phyloP scores from a whole-genome alignment of 495 filamentous ascomycete genomes.

The Talaromyces nanjingensis region DNA sequence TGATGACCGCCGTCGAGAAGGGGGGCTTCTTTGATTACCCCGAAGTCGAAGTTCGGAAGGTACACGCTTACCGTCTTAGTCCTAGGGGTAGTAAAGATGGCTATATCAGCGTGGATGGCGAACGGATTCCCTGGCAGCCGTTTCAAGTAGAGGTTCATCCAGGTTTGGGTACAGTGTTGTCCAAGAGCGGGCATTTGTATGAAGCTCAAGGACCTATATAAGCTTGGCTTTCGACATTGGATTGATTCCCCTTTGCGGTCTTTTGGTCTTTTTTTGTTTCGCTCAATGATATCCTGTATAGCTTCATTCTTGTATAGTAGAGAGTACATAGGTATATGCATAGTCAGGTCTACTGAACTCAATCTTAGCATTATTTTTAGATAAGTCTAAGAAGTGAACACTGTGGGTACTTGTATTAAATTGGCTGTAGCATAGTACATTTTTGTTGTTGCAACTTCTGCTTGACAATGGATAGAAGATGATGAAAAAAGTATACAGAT shows the following conservation, averaged over 20 bases:
- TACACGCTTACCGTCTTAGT: constrained; percentile 73
- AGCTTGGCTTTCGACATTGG: neutral
- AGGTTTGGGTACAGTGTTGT: constrained; percentile 77
- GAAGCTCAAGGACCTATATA: constrained; percentile 56
- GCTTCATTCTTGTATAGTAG: constrained; percentile 7
- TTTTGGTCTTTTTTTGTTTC: neutral
- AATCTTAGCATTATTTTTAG: neutral
- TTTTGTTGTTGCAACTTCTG: neutral
- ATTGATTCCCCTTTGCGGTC: neutral
- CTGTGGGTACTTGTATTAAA: neutral
- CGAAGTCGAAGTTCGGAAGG: constrained; percentile 73
- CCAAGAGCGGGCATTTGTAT: constrained; percentile 61
- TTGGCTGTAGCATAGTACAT: neutral
- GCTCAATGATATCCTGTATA: constrained; percentile 4
- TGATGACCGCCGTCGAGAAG: constrained; percentile 62
- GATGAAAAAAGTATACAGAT: neutral
- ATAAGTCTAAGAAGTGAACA: neutral
- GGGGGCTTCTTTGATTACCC: constrained; percentile 71
- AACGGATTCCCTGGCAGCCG: constrained; percentile 73
- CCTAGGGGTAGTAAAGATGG: constrained; percentile 62
- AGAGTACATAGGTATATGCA: constrained; percentile 6
- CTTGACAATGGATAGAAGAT: neutral
- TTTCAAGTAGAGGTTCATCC: constrained; percentile 88
- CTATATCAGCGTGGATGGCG: constrained; percentile 92
- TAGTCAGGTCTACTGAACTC: neutral